These are phyloP conservation scores for Gliomastix tumulicola DNA, from an alignment of 2,329 filamentous ascomycete genomes.

Conservation along the genomic window DNA sequence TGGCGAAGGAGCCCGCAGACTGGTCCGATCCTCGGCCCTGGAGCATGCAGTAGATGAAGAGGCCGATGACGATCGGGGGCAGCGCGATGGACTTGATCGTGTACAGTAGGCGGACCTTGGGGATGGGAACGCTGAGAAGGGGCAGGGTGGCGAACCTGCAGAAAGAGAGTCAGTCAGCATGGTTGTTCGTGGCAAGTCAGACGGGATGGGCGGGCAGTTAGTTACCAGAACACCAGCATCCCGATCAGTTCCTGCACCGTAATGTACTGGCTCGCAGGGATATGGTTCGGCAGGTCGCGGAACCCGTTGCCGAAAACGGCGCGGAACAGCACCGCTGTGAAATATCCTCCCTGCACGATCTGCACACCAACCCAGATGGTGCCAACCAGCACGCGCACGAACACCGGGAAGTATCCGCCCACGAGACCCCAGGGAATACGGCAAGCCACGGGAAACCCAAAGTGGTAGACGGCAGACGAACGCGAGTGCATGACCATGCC, in stretches of 20 bases:
- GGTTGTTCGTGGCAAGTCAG: neutral
- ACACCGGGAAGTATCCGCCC: neutral
- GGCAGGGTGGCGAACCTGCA: too few species aligned
- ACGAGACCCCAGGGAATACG: neutral
- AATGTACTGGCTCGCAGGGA: neutral
- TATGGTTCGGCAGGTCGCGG: neutral
- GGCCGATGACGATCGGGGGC: neutral
- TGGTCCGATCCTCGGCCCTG: too few species aligned
- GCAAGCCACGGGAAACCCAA: neutral
- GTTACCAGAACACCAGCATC: too few species aligned
- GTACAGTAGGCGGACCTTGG: neutral
- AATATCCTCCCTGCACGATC: neutral
- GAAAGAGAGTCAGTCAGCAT: neutral
- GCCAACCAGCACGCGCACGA: neutral
- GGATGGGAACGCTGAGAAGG: too few species aligned
- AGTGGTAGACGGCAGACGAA: neutral
- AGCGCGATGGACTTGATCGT: neutral
- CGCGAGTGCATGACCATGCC: neutral
- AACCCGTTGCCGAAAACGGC: neutral
- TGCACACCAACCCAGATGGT: neutral
- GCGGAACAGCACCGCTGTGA: neutral
- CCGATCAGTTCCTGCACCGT: neutral
- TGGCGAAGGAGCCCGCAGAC: too few species aligned
- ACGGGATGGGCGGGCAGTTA: too few species aligned
- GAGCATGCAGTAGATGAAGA: slow-evolving; percentile 3